Conservation (phyloP, 2,329 filamentous ascomycete genomes). For the Podosphaera xanthii region DNA sequence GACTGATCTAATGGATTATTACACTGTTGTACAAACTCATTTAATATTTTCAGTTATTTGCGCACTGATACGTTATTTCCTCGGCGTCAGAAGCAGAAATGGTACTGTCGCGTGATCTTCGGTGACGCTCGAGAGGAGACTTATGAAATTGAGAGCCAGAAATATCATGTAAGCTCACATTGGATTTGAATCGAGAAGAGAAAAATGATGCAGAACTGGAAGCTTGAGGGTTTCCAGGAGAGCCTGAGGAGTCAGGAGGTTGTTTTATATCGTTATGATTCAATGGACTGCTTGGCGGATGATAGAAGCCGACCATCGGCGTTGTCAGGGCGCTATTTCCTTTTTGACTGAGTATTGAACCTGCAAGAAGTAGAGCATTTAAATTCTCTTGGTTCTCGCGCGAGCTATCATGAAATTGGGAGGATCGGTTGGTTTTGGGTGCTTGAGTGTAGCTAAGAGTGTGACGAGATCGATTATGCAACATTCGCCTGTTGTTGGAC, state of each 20-base stretch:
- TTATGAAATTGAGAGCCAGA: conserved; percentile 6
- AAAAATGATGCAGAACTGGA: conserved; percentile 40
- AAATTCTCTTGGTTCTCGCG: conserved; percentile 44
- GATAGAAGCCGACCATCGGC: conserved; percentile 20
- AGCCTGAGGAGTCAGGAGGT: conserved; percentile 37
- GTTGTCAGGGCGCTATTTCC: conserved; percentile 54
- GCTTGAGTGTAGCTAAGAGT: conserved; percentile 22
- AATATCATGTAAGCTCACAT: conserved; percentile 17
- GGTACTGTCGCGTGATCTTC: conserved; percentile 63
- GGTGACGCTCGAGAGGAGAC: conserved; percentile 33
- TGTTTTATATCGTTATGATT: conserved; percentile 56
- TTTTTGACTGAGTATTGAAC: conserved; percentile 58
- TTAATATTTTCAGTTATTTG: no score
- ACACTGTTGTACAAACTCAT: no score
- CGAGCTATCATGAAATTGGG: conserved; percentile 16
- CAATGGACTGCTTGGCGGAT: conserved; percentile 23
- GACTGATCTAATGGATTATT: no score
- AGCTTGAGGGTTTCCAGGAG: conserved; percentile 21
- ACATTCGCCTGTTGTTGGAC: conserved; percentile 4
- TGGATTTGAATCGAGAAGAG: conserved; percentile 35
- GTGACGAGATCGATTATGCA: conserved; percentile 21
- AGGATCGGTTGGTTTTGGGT: conserved; percentile 20
- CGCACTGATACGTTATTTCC: conserved; percentile 18
- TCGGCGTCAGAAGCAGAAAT: conserved; percentile 44
- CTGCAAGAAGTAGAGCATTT: conserved; percentile 50